These are phyloP conservation scores for Aspergillus panamensis DNA, from an alignment of 495 filamentous ascomycete species.

Conservation along the genomic window DNA sequence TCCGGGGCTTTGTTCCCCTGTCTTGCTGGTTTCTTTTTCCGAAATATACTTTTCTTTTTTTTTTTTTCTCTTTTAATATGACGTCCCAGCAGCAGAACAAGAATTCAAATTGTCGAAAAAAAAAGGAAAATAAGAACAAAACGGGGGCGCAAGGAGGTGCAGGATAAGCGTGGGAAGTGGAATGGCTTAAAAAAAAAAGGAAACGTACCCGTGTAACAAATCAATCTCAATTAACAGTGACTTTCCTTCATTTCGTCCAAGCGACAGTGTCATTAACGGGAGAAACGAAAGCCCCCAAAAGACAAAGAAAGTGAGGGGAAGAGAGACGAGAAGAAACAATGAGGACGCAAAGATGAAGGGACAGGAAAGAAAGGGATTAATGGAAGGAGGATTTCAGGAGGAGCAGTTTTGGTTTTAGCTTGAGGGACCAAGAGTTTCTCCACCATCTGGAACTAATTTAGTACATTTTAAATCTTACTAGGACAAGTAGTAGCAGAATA, in stretches of 20 bases:
- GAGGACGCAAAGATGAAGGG: background rate
- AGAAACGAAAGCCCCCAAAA: slow-evolving; percentile 9
- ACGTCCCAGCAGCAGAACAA: slow-evolving; percentile 10
- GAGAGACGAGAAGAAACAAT: background rate
- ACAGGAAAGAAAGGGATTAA: slow-evolving; percentile 15
- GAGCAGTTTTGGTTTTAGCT: background rate
- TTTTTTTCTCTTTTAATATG: slow-evolving; percentile 7
- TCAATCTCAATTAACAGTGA: slow-evolving; percentile 18
- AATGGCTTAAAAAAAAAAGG: slow-evolving; percentile 4
- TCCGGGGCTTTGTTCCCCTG: background rate
- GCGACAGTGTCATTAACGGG: background rate
- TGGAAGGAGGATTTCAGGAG: slow-evolving; percentile 1
- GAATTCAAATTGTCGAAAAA: slow-evolving; percentile 16
- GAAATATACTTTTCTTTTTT: slow-evolving; percentile 3
- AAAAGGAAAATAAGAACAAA: background rate
- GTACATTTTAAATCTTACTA: background rate
- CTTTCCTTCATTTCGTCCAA: slow-evolving; percentile 18
- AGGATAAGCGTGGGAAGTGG: slow-evolving; percentile 13
- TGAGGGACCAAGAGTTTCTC: background rate
- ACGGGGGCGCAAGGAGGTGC: background rate
- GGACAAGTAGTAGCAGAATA: background rate
- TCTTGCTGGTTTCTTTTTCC: slow-evolving; percentile 8
- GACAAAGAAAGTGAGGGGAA: slow-evolving; percentile 7
- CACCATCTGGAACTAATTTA: background rate
- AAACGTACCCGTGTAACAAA: slow-evolving; percentile 25